Percentiles rank a stretch among this genome's conserved stretches.
These are phyloP conservation scores for Cryptomeria japonica DNA, from an alignment of 75 land plant species.

Conservation along the genomic window DNA sequence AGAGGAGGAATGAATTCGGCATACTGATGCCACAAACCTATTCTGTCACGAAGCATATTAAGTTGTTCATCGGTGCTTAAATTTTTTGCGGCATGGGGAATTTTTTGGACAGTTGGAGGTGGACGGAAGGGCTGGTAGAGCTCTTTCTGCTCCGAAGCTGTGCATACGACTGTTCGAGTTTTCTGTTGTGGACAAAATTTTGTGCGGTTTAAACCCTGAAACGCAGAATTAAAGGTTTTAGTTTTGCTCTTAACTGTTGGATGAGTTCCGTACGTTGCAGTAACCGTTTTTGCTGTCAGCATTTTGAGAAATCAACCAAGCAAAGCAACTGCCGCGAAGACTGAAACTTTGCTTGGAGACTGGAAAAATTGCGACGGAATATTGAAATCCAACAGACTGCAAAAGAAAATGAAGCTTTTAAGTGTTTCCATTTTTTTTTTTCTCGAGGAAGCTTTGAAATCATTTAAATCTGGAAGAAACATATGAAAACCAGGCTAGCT, in stretches of 20 bases:
- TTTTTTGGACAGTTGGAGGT: constrained; percentile 43
- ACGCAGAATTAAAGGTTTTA: background rate
- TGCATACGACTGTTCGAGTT: background rate
- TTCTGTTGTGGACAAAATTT: background rate
- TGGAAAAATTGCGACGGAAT: background rate
- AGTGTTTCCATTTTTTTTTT: background rate
- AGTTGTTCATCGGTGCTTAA: constrained; percentile 48
- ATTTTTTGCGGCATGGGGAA: constrained; percentile 38
- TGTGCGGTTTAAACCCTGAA: background rate
- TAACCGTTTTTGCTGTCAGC: background rate
- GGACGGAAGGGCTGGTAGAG: constrained; percentile 94
- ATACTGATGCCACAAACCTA: constrained; percentile 89
- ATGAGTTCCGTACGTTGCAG: background rate
- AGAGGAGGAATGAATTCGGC: constrained; percentile 66
- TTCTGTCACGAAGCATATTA: constrained; percentile 71
- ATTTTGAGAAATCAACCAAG: background rate
- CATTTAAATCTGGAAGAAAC: background rate
- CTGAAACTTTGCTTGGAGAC: background rate
- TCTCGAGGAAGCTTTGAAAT: background rate
- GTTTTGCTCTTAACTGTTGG: background rate
- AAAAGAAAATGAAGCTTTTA: background rate
- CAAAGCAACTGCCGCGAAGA: background rate
- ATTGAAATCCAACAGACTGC: background rate
- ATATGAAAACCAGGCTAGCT: background rate
- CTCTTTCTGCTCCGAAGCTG: constrained; percentile 24